phyloP scores from a whole-genome alignment of 2,329 filamentous ascomycete species.

The Cladophialophora yegresii region DNA sequence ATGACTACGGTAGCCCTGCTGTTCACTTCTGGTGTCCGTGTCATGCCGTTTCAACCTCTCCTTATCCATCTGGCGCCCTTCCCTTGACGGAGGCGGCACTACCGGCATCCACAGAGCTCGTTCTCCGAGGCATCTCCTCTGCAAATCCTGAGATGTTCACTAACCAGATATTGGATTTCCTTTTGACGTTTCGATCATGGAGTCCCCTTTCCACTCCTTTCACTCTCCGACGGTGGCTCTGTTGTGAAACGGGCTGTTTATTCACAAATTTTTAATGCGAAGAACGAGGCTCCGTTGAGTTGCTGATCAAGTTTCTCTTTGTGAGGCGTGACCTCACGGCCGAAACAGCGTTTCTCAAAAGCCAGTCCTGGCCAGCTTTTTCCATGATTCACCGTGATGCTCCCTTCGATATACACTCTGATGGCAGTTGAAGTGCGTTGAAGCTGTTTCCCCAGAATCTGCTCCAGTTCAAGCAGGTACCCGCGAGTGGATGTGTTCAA shows the following conservation, averaged over 20 bases:
- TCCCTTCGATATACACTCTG: not conserved
- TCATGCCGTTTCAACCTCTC: conserved; percentile 11
- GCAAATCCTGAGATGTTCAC: conserved; percentile 16
- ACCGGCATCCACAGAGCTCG: not conserved
- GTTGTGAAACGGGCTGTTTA: not conserved
- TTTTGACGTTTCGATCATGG: not conserved
- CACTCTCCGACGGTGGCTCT: not conserved
- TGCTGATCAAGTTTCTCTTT: not conserved
- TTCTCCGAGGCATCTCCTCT: conserved; percentile 9
- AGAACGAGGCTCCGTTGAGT: not conserved
- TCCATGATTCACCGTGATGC: not conserved
- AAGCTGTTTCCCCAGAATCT: not conserved
- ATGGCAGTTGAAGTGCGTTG: not conserved
- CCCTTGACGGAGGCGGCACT: not conserved
- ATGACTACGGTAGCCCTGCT: not conserved
- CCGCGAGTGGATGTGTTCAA: not conserved
- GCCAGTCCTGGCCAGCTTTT: not conserved
- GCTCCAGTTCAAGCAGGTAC: not conserved
- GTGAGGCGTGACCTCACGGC: conserved; percentile 1
- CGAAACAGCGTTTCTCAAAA: not conserved
- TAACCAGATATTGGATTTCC: conserved; percentile 15
- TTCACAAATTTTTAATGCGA: not conserved
- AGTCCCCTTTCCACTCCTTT: not conserved
- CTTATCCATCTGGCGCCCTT: conserved; percentile 11
- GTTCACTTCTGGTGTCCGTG: not conserved